Conservation (phyloP, 2,329 filamentous ascomycete genomes). For the Arthroderma sp. region DNA sequence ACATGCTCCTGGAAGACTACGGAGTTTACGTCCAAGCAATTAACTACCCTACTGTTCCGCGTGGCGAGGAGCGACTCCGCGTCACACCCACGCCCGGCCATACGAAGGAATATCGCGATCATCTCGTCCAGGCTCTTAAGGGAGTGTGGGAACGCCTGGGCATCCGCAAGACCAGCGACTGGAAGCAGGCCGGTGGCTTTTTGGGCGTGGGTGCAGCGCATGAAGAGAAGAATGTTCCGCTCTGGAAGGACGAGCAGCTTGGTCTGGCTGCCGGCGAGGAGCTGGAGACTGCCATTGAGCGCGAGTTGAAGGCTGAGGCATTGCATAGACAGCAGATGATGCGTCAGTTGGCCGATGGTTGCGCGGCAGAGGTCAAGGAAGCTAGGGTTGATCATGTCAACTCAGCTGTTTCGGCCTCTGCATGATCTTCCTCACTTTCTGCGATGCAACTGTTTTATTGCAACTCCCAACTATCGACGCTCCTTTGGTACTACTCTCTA, state of each 20-base stretch:
- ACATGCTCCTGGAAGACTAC: slow-evolving; percentile 80
- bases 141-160: slow-evolving; percentile 77
- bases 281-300: slow-evolving; percentile 46
- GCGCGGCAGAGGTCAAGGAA: neutral
- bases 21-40: slow-evolving; percentile 96
- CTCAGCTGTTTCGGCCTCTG: neutral
- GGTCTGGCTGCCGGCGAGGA: slow-evolving; percentile 51
- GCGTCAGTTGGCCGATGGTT: neutral
- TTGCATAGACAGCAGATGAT: slow-evolving; percentile 12
- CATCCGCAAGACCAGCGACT: slow-evolving; percentile 87
- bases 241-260: slow-evolving; percentile 87
- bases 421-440: neutral
- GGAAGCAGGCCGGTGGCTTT: slow-evolving; percentile 83
- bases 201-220: slow-evolving; percentile 72
- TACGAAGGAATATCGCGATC: slow-evolving; percentile 67
- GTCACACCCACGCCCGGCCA: slow-evolving; percentile 95
- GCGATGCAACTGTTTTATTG: neutral
- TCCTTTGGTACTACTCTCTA: neutral
- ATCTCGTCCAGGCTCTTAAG: slow-evolving; percentile 73
- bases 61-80: slow-evolving; percentile 91
- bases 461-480: neutral
- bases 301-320: slow-evolving; percentile 22
- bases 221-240: slow-evolving; percentile 50
- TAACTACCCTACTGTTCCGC: slow-evolving; percentile 96
- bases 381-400: neutral